Evolutionary conservation across 495 filamentous ascomycete genomes (phyloP).

Genomic region (Pyrenopolyporus hunteri): DNA sequence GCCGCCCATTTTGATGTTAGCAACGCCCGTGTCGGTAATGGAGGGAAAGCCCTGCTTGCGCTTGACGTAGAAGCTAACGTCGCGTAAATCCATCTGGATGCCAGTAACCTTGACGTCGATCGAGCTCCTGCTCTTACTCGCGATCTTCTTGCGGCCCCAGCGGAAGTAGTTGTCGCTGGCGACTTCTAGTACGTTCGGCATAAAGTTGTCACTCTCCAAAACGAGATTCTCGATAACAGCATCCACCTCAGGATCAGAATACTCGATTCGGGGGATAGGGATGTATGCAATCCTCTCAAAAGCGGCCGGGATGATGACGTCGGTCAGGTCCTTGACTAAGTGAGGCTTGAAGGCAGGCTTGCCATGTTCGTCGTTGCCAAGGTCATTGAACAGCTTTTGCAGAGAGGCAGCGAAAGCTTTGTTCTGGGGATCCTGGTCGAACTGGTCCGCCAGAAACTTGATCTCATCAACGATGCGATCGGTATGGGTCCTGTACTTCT

Average conservation of each 20-base stretch:
- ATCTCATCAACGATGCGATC: conserved; percentile 87
- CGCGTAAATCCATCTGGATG: conserved; percentile 84
- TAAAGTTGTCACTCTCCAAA: conserved; percentile 94
- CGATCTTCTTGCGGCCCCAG: conserved; percentile 82
- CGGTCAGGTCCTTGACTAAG: conserved; percentile 83
- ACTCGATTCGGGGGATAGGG: conserved; percentile 92
- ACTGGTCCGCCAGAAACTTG: conserved; percentile 88
- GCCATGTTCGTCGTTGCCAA: conserved; percentile 80
- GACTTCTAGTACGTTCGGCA: conserved; percentile 93
- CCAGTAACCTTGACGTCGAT: conserved; percentile 85
- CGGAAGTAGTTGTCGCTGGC: conserved; percentile 93
- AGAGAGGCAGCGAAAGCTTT: conserved; percentile 74
- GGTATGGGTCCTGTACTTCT: conserved; percentile 86
- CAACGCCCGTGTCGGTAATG: conserved; percentile 85
- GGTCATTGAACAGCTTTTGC: conserved; percentile 84
- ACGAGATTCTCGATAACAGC: conserved; percentile 92
- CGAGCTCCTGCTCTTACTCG: conserved; percentile 80
- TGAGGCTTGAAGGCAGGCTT: conserved; percentile 91
- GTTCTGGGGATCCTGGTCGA: conserved; percentile 86
- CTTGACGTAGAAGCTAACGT: conserved; percentile 95
- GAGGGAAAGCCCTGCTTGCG: conserved; percentile 95
- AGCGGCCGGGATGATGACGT: conserved; percentile 82
- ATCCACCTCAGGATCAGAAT: conserved; percentile 83
- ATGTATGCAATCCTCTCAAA: conserved; percentile 92
- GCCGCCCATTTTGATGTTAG: conserved; percentile 88